Percentiles rank a stretch among this genome's conserved stretches.
phyloP scores from a whole-genome alignment of 805 yeast species.

The Limtongia smithiae region DNA sequence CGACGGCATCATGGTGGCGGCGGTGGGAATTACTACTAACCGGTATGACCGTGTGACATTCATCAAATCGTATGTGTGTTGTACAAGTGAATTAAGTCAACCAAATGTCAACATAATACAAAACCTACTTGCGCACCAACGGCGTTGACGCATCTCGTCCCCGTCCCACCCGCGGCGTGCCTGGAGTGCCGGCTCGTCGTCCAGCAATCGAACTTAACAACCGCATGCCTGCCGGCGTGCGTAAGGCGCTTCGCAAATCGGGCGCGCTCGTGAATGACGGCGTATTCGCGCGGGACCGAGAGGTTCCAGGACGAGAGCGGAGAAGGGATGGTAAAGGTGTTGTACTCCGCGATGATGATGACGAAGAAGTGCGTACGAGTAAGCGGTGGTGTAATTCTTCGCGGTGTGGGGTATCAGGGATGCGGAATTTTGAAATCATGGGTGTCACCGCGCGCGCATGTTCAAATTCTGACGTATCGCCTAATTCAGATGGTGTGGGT shows the following conservation, averaged over 20 bases:
- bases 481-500: conserved; percentile 15
- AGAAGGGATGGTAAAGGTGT: neutral
- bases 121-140: neutral
- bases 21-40: neutral
- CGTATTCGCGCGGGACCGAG: no score
- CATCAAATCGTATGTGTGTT: no score
- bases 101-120: no score
- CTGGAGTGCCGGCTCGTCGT: conserved; percentile 14
- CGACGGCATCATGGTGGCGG: neutral
- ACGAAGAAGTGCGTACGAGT: no score
- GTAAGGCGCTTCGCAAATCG: conserved; percentile 3
- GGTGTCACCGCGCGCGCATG: conserved; percentile 4
- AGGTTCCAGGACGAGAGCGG: no score
- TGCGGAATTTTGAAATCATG: conserved; percentile 5
- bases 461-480: conserved; percentile 21
- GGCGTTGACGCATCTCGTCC: neutral
- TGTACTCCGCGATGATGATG: neutral
- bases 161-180: neutral
- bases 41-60: neutral
- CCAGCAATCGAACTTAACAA: no score
- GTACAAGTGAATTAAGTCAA: no score
- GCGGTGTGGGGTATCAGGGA: conserved; percentile 22
- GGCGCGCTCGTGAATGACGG: conserved; percentile 16
- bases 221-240: conserved; percentile 23
- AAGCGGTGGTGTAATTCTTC: conserved; percentile 23